Base-by-base conservation (phyloP, 2,329 filamentous ascomycete species). In the Polychaeton citri region DNA sequence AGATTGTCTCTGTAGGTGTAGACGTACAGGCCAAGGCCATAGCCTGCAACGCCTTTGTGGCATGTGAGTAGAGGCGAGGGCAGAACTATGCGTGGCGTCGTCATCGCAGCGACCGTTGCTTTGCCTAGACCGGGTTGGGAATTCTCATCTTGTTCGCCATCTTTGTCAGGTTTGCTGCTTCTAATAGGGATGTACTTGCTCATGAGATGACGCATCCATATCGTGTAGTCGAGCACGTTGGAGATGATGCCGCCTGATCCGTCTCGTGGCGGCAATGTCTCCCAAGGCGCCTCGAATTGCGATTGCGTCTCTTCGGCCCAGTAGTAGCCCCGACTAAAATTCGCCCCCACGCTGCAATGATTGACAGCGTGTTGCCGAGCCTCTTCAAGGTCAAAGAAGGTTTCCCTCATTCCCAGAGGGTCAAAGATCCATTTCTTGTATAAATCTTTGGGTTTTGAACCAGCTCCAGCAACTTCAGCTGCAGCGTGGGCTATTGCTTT, bases 201-300 rank as follows among this genome's bases (percentile, higher is more conserved):
- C 17, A 75, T 51, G 17, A 73, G 52, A 15, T 63, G 66, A 18
- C 56, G 53, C 2, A 72, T 43, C 71, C 71, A 76, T 44, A 62
- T 64, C 2, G 59, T 49, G 45, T 70, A 73, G 51, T 74, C 70
- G 6, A 57, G 35, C 1, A 66, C 66, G 32, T 60, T 68, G 16
- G 63, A 66, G 16, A 72, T 43, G 35, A 49, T 41, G 8, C 46
- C 46, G 9, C 47, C 49, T 15, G 50, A 46, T 24, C 50, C 50
- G 12, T 42, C 42, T 3, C 39, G 9, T 5, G 42, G 42, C 13
- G 45, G 43, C 5, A 43, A 20, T 26, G 36, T 17, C 13, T 40
- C 24, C 35, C 38, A 38, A 3, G 41, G 21, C 10, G 21, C 19
- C 7, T 39, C 18, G 20, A 40, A 42, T n/a, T n/a, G n/a, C n/a